Percentiles rank a stretch among this genome's conserved stretches.
Conservation (phyloP, 2,329 filamentous ascomycete genomes). For the Anthostomella pinea region DNA sequence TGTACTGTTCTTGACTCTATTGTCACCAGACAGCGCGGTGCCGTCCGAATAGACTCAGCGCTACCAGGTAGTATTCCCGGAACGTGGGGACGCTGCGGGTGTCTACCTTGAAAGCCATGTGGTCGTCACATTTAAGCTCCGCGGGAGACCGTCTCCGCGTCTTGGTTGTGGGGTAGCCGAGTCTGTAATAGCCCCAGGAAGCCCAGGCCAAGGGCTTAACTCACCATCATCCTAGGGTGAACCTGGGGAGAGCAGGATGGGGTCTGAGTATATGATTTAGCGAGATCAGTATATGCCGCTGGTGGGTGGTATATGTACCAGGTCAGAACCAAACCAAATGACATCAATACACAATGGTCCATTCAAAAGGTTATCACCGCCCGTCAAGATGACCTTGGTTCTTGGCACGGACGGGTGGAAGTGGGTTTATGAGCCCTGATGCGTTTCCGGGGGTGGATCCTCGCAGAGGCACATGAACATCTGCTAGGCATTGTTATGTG, state of each 20-base stretch:
- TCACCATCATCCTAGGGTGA: conserved; percentile 16
- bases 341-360: too few species aligned
- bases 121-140: conserved; percentile 19
- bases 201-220: conserved; percentile 25
- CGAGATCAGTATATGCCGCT: too few species aligned
- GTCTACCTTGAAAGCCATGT: conserved; percentile 9
- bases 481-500: too few species aligned
- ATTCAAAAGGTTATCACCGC: too few species aligned
- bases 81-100: conserved; percentile 12
- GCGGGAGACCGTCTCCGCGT: conserved; percentile 22
- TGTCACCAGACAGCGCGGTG: conserved; percentile 8
- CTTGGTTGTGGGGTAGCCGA: conserved; percentile 19
- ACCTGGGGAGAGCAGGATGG: background rate
- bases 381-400: too few species aligned
- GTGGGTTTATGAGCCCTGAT: too few species aligned
- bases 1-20: conserved; percentile 16
- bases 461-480: too few species aligned
- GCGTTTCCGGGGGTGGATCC: too few species aligned
- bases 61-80: conserved; percentile 7
- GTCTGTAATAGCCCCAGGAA: conserved; percentile 14
- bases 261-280: too few species aligned
- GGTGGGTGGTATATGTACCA: too few species aligned
- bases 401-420: too few species aligned
- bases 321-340: too few species aligned
- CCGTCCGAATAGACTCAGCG: conserved; percentile 8